Percentiles rank a stretch among this genome's conserved stretches.
phyloP scores from a whole-genome alignment of 129 eudicot genomes.

The Escallonia rubra region DNA sequence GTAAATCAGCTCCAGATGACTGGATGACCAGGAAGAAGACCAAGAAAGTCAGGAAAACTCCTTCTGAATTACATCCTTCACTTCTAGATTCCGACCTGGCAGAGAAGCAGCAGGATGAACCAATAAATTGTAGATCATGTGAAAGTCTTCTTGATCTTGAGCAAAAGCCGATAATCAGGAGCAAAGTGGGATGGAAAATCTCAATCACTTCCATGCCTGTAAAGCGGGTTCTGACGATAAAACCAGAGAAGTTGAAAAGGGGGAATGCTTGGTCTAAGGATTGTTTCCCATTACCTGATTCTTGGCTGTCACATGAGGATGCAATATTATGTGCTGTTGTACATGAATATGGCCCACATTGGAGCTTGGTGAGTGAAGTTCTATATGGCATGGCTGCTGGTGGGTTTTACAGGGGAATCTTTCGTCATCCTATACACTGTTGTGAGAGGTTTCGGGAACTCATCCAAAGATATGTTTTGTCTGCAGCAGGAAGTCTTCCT shows the following conservation, averaged over 20 bases:
- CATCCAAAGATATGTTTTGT: constrained; percentile 60
- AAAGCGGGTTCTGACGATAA: constrained; percentile 65
- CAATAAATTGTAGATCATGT: constrained; percentile 31
- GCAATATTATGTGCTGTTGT: constrained; percentile 76
- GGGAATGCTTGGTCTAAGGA: constrained; percentile 78
- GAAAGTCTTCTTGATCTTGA: constrained; percentile 48
- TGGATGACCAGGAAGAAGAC: constrained; percentile 42
- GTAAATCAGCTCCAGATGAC: constrained; percentile 44
- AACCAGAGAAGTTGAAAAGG: constrained; percentile 70
- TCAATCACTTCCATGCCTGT: constrained; percentile 63
- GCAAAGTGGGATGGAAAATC: constrained; percentile 67
- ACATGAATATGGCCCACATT: constrained; percentile 89
- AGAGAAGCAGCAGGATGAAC: constrained; percentile 45
- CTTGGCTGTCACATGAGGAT: constrained; percentile 81
- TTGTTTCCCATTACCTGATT: constrained; percentile 66
- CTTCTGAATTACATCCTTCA: constrained; percentile 22
- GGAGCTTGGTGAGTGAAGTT: constrained; percentile 88
- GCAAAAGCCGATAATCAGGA: constrained; percentile 56
- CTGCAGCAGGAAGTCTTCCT: constrained; percentile 45
- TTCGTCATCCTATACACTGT: constrained; percentile 87
- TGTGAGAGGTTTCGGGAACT: constrained; percentile 97
- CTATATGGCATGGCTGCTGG: constrained; percentile 82
- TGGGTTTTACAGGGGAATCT: constrained; percentile 70
- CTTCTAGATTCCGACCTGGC: constrained; percentile 29
- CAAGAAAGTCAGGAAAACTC: constrained; percentile 60